Percentiles rank a stretch among this genome's conserved stretches.
phyloP scores from a whole-genome alignment of 2,329 filamentous ascomycete species.

The Biscogniauxia marginata region DNA sequence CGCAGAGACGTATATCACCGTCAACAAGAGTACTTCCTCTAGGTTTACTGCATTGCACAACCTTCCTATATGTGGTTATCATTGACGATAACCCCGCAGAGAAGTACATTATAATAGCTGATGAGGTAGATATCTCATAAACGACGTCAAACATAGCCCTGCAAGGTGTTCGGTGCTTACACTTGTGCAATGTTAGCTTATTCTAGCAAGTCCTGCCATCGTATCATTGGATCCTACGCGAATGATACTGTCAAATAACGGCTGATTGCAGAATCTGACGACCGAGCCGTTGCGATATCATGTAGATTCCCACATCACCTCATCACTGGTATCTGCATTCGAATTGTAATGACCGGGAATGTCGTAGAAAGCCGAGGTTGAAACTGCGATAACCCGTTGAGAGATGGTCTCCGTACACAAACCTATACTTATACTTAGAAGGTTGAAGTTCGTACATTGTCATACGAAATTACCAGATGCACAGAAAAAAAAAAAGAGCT shows the following conservation, averaged over 20 bases:
- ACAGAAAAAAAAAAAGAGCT: not conserved
- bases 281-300: slow-evolving; percentile 6
- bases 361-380: slow-evolving; percentile 14
- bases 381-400: slow-evolving; percentile 17
- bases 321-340: slow-evolving; percentile 21
- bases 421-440: slow-evolving; percentile 3
- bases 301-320: slow-evolving; percentile 2
- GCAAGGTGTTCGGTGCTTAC: slow-evolving; percentile 11
- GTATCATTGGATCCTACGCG: slow-evolving; percentile 18
- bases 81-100: not conserved
- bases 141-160: not conserved
- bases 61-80: not conserved
- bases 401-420: slow-evolving; percentile 6
- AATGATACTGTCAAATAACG: slow-evolving; percentile 11
- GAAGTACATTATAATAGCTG: slow-evolving; percentile 1
- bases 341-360: slow-evolving; percentile 13
- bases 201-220: slow-evolving; percentile 3
- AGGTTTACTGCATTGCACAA: not conserved
- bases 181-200: slow-evolving; percentile 11
- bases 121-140: slow-evolving; percentile 5
- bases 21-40: not conserved
- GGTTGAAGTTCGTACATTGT: not conserved
- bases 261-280: slow-evolving; percentile 18
- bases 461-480: not conserved
- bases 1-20: not conserved